Base-by-base conservation (phyloP, 2,329 filamentous ascomycete species). In the Onygena corvina region DNA sequence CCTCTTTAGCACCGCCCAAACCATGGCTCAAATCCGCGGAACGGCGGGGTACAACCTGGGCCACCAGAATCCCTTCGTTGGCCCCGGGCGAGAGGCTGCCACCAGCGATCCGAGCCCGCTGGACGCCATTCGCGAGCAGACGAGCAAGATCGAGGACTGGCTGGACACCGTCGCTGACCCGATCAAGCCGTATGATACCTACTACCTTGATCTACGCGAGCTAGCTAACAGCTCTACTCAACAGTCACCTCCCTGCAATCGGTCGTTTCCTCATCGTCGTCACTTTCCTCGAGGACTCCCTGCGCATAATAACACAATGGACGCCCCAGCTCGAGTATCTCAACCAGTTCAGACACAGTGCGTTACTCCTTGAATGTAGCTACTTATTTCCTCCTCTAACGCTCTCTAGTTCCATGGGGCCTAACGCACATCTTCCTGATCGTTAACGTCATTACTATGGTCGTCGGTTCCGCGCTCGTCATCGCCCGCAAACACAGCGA, bases 261-360 rank as follows among this genome's bases (percentile, higher is more conserved):
- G 92, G 92, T 58, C 86, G 92, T 58, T 96, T 96, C 70, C 71
- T 98, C 58, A 98, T 98, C 60, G 92, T 98, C 50, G 92, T 96
- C 48, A 98, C 92, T 54, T 98, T 98, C 72, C 76, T 98, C 59
- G 92, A 98, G 70, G 92, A 98, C 73, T 87, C 89, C 46, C 74
- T 98, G 54, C 81, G 92, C 65, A 98, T 98, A 69, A 75, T 96
- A 60, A 98, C 92, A 58, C 92, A 98, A 80, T 98, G 92, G 89
- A 81, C 67, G 64, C 92, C 96, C 66, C 92, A 98, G 74, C 78
- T 98, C 53, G 75, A 85, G 53, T 98, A 96, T 67, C 80, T 98
- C 49, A 82, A 84, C 66, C 86, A 94, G 61, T 96, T 93, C 75
- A 79, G 90, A 64, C 78, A 86, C 67, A 95, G 90, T 96, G 84